Evolutionary conservation across 2,329 filamentous ascomycete genomes (phyloP).

Genomic region (Phialophora expanda): DNA sequence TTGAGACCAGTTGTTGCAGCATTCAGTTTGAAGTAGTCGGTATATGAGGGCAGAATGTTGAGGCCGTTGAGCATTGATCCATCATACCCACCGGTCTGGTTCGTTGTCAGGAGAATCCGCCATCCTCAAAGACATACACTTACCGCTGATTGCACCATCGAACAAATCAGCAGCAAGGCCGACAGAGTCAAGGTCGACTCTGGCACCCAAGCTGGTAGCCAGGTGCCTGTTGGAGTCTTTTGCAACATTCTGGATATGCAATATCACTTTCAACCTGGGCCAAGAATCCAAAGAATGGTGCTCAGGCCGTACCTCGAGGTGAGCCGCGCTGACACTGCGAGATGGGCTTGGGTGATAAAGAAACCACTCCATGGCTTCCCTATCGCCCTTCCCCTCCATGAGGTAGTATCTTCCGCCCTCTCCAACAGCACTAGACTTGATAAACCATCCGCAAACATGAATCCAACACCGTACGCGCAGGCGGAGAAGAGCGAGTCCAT

Average conservation of each 20-base stretch:
- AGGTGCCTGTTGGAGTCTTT: conserved; percentile 51
- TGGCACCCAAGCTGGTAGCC: conserved; percentile 56
- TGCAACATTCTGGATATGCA: conserved; percentile 43
- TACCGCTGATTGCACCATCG: conserved; percentile 53
- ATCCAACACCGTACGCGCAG: neutral
- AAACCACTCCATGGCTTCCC: neutral
- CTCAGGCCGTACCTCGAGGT: neutral
- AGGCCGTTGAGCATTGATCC: conserved; percentile 27
- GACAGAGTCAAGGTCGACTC: conserved; percentile 50
- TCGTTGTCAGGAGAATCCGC: neutral
- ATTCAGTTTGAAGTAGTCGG: conserved; percentile 34
- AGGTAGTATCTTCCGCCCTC: conserved; percentile 9
- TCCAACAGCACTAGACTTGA: neutral
- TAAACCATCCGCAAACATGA: conserved; percentile 2
- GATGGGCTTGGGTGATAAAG: conserved; percentile 1
- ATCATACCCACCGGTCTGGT: conserved; percentile 14
- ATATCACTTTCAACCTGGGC: neutral
- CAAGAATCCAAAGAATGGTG: neutral
- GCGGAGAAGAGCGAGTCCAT: conserved; percentile 12
- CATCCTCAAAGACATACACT: neutral
- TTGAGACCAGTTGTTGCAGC: conserved; percentile 29
- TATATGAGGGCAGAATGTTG: conserved; percentile 34
- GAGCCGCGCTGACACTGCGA: neutral
- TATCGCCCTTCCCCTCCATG: conserved; percentile 8
- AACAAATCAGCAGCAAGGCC: conserved; percentile 52